A percentile compares a stretch with the other conserved stretches of the same genome.
Conservation (phyloP, 169 alveolate species). For the Nephromyces sp. region DNA sequence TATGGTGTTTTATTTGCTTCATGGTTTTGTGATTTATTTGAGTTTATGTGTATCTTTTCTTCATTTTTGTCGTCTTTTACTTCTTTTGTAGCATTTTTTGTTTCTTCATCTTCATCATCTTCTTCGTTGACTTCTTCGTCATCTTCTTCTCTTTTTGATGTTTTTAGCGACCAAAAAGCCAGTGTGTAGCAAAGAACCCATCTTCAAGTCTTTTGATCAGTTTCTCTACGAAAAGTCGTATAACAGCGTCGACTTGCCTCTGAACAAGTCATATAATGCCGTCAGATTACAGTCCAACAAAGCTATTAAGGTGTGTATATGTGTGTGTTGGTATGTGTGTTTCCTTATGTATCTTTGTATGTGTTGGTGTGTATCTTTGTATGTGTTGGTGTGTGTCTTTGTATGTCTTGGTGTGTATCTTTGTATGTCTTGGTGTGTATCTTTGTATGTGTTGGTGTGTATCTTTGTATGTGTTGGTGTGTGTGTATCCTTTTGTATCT, state of each 20-base stretch:
- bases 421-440: background rate
- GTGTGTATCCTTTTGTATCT: background rate
- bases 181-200: constrained; percentile 26
- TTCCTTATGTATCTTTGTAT: background rate
- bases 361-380: constrained; percentile 1
- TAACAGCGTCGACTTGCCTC: constrained; percentile 58
- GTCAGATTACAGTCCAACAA: constrained; percentile 38
- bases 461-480: background rate
- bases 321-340: constrained; percentile 3
- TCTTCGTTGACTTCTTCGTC: too few species aligned
- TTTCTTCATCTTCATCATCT: too few species aligned
- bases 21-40: too few species aligned
- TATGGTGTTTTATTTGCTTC: too few species aligned
- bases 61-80: too few species aligned
- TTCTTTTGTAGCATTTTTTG: too few species aligned
- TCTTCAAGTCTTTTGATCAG: constrained; percentile 67
- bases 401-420: background rate
- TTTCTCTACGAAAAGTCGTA: constrained; percentile 55
- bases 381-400: background rate
- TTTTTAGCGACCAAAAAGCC: too few species aligned
- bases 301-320: constrained; percentile 46
- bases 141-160: too few species aligned
- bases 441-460: background rate
- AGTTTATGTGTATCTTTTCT: too few species aligned
- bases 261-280: constrained; percentile 46